Conservation (phyloP, 1,284 basidiomycete species). For the Apiotrichum mycotoxinovorans region DNA sequence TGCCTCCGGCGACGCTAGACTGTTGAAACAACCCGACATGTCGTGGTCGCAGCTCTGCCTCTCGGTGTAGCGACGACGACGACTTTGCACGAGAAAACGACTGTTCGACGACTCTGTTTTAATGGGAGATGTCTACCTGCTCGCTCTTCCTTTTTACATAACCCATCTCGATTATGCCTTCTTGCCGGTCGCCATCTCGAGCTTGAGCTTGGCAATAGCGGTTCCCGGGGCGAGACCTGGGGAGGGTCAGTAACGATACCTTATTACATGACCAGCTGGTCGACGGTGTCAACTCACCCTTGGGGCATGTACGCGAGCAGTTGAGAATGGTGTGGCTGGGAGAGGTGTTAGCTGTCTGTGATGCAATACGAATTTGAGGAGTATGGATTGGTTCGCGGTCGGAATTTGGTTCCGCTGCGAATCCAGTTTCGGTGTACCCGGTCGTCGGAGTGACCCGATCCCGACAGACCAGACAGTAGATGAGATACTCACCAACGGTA, state of each 20-base stretch:
- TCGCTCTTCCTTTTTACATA: background rate
- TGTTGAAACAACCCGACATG: background rate
- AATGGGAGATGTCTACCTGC: background rate
- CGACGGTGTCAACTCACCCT: constrained; percentile 55
- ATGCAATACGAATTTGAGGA: background rate
- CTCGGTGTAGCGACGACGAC: background rate
- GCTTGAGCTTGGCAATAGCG: constrained; percentile 84
- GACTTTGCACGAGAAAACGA: background rate
- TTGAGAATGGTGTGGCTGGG: constrained; percentile 96
- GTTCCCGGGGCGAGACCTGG: constrained; percentile 67
- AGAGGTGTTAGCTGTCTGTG: background rate
- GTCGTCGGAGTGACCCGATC: background rate
- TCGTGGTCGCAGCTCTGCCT: background rate
- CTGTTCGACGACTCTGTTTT: too few species aligned
- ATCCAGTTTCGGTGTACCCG: too few species aligned
- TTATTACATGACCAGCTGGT: background rate
- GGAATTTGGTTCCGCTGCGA: constrained; percentile 21
- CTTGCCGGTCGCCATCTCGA: constrained; percentile 70
- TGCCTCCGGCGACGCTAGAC: background rate
- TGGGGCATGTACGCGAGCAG: constrained; percentile 84
- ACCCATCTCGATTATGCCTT: constrained; percentile 1
- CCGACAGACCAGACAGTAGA: background rate
- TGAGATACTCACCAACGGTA: constrained; percentile 55
- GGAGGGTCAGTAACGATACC: background rate
- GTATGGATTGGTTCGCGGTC: constrained; percentile 39